These are phyloP conservation scores for Martensiomyces pterosporus DNA, from an alignment of 192 early-diverging fungal genomes.

Conservation along the genomic window DNA sequence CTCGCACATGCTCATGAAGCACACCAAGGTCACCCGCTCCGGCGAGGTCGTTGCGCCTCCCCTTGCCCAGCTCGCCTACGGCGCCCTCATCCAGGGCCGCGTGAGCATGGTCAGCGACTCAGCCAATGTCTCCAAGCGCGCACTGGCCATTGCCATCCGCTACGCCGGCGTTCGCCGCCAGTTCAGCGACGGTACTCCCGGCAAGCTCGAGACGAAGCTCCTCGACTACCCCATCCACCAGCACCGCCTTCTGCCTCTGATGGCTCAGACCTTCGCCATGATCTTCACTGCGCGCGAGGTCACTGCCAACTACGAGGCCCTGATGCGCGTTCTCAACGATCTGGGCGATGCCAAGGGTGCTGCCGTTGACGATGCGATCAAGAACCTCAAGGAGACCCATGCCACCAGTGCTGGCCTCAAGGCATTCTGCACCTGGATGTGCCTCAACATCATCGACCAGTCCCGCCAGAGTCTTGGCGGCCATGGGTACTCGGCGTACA, in stretches of 20 bases:
- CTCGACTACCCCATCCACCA: conserved; percentile 94
- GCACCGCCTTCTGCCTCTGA: conserved; percentile 85
- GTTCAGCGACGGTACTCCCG: conserved; percentile 62
- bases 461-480: conserved; percentile 88
- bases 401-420: conserved; percentile 89
- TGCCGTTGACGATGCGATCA: conserved; percentile 55
- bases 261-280: conserved; percentile 88
- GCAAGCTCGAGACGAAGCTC: conserved; percentile 77
- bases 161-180: conserved; percentile 91
- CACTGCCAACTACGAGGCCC: conserved; percentile 65
- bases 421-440: conserved; percentile 91
- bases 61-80: conserved; percentile 81
- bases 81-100: conserved; percentile 80
- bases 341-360: conserved; percentile 61
- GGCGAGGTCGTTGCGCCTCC: conserved; percentile 78
- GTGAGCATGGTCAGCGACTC: conserved; percentile 82
- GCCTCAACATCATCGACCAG: conserved; percentile 84
- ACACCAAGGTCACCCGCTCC: conserved; percentile 78
- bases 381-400: conserved; percentile 85
- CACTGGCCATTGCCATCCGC: conserved; percentile 83
- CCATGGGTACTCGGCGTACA: conserved; percentile 91
- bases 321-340: conserved; percentile 73
- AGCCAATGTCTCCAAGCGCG: conserved; percentile 83
- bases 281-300: conserved; percentile 86
- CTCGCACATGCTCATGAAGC: conserved; percentile 90